A percentile compares a stretch with the other conserved stretches of the same genome.
Conservation (phyloP, 371 early-diverging fungal species). For the Syncephalastrum monosporum region DNA sequence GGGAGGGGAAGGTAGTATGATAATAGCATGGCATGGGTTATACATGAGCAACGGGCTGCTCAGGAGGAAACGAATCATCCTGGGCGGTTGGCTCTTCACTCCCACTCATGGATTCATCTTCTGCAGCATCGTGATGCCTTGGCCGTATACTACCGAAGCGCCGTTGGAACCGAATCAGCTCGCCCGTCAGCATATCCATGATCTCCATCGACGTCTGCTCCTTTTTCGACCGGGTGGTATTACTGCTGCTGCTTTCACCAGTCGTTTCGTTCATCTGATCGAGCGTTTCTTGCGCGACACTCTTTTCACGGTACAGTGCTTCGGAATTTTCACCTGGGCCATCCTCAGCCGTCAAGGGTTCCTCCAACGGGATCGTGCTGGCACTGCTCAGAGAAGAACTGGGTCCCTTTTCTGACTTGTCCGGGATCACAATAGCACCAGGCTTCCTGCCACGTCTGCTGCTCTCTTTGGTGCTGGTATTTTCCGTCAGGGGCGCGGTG, state of each 20-base stretch:
- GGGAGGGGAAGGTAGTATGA: too few relatives aligned
- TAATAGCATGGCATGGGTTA: too few relatives aligned
- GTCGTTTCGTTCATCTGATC: conserved; percentile 15
- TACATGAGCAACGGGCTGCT: too few relatives aligned
- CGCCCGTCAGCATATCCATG: conserved; percentile 45
- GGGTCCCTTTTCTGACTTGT: conserved; percentile 22
- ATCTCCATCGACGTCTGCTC: conserved; percentile 38
- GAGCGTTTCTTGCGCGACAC: conserved; percentile 29
- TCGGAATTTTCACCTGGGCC: conserved; percentile 7
- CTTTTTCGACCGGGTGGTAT: not conserved
- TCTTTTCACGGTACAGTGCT: conserved; percentile 15
- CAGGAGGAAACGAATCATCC: too few relatives aligned
- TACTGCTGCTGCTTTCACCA: not conserved
- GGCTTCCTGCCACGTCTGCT: conserved; percentile 5
- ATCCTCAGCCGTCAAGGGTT: conserved; percentile 14
- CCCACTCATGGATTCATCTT: too few relatives aligned
- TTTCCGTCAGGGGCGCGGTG: not conserved
- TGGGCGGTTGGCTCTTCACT: too few relatives aligned
- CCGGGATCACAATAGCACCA: conserved; percentile 33
- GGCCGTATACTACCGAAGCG: conserved; percentile 10
- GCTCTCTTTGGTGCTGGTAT: not conserved
- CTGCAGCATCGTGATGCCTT: too few relatives aligned
- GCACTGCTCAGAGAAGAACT: conserved; percentile 39
- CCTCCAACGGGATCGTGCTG: conserved; percentile 41
- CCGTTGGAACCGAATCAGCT: conserved; percentile 43